phyloP scores from a whole-genome alignment of 768 basidiomycete genomes.

The Russula lepida region DNA sequence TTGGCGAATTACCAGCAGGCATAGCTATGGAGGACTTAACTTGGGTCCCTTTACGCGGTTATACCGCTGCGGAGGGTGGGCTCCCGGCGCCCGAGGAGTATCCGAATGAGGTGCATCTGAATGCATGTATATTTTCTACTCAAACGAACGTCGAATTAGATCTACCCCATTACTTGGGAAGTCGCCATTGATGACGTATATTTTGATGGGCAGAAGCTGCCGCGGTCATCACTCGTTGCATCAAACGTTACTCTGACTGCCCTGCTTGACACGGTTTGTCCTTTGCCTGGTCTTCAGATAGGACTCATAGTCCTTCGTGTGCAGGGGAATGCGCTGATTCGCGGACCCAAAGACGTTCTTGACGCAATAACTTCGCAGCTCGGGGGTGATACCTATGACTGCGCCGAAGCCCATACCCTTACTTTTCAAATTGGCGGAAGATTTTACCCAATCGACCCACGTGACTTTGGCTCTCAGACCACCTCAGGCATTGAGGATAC shows the following conservation, averaged over 20 bases:
- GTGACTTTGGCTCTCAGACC: constrained; percentile 52
- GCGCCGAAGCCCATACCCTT: constrained; percentile 52
- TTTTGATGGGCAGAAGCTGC: constrained; percentile 55
- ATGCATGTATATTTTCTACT: neutral
- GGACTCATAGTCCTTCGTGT: neutral
- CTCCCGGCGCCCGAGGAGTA: constrained; percentile 46
- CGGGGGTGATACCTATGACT: constrained; percentile 41
- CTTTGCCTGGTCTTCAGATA: neutral
- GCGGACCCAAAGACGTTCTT: constrained; percentile 64
- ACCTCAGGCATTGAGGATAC: constrained; percentile 22
- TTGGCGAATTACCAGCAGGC: constrained; percentile 54
- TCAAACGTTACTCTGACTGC: constrained; percentile 49
- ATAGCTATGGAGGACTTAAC: constrained; percentile 44
- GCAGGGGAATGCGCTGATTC: constrained; percentile 70
- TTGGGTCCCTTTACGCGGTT: constrained; percentile 57
- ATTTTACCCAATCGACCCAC: constrained; percentile 65
- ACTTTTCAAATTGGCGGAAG: constrained; percentile 61
- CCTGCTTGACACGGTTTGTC: constrained; percentile 60
- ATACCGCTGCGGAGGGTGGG: constrained; percentile 44
- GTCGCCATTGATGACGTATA: constrained; percentile 61
- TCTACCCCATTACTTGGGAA: constrained; percentile 47
- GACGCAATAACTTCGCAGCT: constrained; percentile 36
- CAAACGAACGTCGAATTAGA: constrained; percentile 14
- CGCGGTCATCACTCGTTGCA: constrained; percentile 43
- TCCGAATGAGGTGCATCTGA: constrained; percentile 46